These are phyloP conservation scores for rapeseed (Brassica napus) DNA, from an alignment of 345 rosid genomes.

Conservation along the genomic window DNA sequence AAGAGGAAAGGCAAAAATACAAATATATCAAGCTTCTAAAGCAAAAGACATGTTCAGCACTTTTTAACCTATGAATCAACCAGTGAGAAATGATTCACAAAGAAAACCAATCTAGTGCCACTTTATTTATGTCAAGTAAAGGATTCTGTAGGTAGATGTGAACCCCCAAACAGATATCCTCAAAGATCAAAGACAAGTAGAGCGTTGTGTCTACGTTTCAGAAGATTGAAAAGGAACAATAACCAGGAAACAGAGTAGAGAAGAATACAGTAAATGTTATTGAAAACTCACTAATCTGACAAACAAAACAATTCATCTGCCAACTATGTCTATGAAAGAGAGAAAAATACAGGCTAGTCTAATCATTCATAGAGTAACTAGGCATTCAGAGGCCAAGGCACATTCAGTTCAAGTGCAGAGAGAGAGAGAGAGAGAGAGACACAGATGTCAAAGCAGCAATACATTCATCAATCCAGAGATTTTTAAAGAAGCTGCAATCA, in stretches of 20 bases:
- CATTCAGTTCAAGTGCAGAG: constrained; percentile 56
- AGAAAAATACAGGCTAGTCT: constrained; percentile 47
- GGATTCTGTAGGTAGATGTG: not conserved
- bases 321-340: constrained; percentile 34
- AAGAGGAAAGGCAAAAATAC: not conserved
- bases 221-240: not conserved
- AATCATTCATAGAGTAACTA: constrained; percentile 49
- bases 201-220: not conserved
- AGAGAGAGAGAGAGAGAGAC: constrained; percentile 24
- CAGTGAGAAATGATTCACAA: constrained; percentile 17
- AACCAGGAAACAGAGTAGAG: constrained; percentile 18
- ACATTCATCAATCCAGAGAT: constrained; percentile 73
- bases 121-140: constrained; percentile 18
- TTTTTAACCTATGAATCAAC: constrained; percentile 22
- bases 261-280: constrained; percentile 33
- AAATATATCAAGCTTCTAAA: constrained; percentile 9
- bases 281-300: constrained; percentile 38
- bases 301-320: constrained; percentile 31
- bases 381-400: constrained; percentile 56
- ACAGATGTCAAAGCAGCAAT: constrained; percentile 56
- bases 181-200: constrained; percentile 16
- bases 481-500: constrained; percentile 67
- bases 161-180: not conserved
- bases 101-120: constrained; percentile 24
- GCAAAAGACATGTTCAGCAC: constrained; percentile 6